phyloP scores from a whole-genome alignment of 2,329 filamentous ascomycete genomes.

The Pseudogymnoascus pannorum region DNA sequence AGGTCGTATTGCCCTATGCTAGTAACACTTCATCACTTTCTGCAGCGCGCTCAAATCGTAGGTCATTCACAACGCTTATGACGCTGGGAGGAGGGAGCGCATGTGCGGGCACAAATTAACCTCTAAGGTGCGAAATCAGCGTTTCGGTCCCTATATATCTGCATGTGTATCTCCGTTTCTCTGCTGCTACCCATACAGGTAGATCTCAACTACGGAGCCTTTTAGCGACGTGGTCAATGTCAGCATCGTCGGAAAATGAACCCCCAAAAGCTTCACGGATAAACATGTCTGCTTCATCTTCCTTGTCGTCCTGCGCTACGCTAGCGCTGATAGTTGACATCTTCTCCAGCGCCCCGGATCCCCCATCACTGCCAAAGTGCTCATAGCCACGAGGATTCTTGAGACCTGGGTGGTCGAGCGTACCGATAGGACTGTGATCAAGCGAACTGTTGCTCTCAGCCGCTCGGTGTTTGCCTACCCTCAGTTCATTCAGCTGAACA shows the following conservation, averaged over 20 bases:
- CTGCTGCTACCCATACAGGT: background rate
- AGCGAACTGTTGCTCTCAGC: background rate
- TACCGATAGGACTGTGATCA: background rate
- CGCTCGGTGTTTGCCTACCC: background rate
- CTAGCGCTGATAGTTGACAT: constrained; percentile 7
- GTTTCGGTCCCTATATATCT: background rate
- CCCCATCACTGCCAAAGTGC: background rate
- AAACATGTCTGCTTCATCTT: constrained; percentile 1
- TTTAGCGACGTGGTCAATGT: background rate
- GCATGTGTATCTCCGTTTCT: background rate
- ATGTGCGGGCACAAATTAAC: background rate
- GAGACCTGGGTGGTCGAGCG: background rate
- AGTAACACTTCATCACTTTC: background rate
- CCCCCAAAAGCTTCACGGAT: background rate
- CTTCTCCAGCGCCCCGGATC: background rate
- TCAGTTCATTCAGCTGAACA: background rate
- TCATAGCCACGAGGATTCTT: background rate
- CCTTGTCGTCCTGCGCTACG: background rate
- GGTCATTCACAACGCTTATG: background rate
- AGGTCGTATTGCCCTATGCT: background rate
- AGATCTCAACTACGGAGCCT: background rate
- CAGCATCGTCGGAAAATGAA: background rate
- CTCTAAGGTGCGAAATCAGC: background rate
- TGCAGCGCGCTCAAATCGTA: background rate
- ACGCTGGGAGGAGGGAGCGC: background rate